Conservation (phyloP, 73 alveolate genomes). For the Paraurostyla sp. region DNA sequence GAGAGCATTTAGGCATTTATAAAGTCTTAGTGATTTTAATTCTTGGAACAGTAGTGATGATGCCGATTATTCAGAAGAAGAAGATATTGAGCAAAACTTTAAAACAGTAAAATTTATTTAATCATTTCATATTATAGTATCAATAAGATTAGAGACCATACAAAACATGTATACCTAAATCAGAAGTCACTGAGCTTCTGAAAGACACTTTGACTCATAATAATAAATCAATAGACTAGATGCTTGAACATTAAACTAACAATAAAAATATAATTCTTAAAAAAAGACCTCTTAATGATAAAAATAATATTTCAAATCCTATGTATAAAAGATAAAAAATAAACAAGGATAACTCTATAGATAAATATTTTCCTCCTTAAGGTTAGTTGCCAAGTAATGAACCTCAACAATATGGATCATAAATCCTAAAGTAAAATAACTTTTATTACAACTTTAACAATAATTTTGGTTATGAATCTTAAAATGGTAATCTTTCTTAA, state of each 20-base stretch:
- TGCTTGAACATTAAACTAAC: not conserved
- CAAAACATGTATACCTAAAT: not conserved
- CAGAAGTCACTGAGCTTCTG: constrained; percentile 33
- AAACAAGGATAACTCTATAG: too few relatives aligned
- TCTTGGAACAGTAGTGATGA: constrained; percentile 21
- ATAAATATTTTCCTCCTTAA: not conserved
- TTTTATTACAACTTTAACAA: constrained; percentile 22
- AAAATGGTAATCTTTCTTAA: not conserved
- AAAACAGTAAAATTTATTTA: not conserved
- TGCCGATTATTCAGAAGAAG: constrained; percentile 42
- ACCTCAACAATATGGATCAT: not conserved
- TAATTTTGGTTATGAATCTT: not conserved
- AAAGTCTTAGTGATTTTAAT: not conserved
- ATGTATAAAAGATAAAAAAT: too few relatives aligned
- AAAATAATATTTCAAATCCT: not conserved
- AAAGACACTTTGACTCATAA: not conserved
- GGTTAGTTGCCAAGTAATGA: not conserved
- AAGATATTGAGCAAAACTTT: not conserved
- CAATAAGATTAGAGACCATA: constrained; percentile 7
- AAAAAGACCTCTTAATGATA: not conserved
- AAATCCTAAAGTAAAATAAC: not conserved
- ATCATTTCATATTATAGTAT: not conserved
- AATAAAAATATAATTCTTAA: not conserved
- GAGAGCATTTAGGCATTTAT: too few relatives aligned
- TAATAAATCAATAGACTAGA: constrained; percentile 3